Base-by-base conservation (phyloP, 2,329 filamentous ascomycete genomes). In the Huntiella moniliformis region DNA sequence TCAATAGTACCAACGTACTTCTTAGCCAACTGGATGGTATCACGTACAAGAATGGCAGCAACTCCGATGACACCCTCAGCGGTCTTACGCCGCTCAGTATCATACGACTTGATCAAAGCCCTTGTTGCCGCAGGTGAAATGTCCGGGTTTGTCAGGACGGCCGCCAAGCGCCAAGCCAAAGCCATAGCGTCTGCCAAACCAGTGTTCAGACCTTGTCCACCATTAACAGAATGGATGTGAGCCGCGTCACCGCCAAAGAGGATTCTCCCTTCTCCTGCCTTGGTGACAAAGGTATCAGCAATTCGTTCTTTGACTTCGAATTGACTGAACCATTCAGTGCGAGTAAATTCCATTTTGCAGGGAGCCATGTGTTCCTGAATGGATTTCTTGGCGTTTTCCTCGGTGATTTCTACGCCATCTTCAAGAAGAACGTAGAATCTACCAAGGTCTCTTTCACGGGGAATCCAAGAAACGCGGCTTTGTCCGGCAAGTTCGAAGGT, bases 131-230 rank as follows among this genome's bases (percentile, higher is more conserved):
- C 54, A 1, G 51, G 45, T 13, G 49, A 46, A 16, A 61, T 50
- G 5, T 44, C 43, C 2, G 55, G 50, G 11, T 55, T 49, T 5
- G 53, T 57, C 6, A 58, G 33, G 1, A 56, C 56, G 13, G 28
- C 37, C 4, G 54, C 62, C 0, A 74, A 53, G 33, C 73, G 71
- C 70, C 71, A 75, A 6, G 63, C 64, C 1, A 75, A 54, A 38
- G 67, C 69, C 22, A 73, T 67, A 0, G 70, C 68, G 53, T 75
- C 71, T 4, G 68, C 65, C 31, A 74, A 63, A 3, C 72, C 71
- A 0, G 71, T 74, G 52, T 76, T 76, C 52, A 75, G 62, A 0
- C 73, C 72, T 51, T 74, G 71, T 0, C 70, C 72, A 0, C 70
- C 71, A 6, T 70, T 68, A 33, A 70, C 68, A 1, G 63, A 70